Evolutionary conservation across 2,329 filamentous ascomycete species (phyloP).

Genomic region (Cadophora gregata): DNA sequence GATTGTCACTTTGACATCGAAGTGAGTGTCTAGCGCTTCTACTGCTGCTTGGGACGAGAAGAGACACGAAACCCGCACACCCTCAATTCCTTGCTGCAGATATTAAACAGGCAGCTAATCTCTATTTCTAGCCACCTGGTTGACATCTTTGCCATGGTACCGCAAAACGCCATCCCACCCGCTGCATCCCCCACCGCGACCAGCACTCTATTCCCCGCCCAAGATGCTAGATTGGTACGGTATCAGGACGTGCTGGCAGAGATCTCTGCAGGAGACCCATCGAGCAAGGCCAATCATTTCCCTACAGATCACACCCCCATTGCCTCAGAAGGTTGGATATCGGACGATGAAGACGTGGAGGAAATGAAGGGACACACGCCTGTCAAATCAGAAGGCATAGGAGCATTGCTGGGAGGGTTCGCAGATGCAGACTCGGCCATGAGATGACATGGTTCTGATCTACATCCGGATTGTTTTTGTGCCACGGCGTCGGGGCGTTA

Average conservation of each 20-base stretch:
- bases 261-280: slow-evolving; percentile 56
- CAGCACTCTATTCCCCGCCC: slow-evolving; percentile 53
- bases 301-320: slow-evolving; percentile 36
- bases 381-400: slow-evolving; percentile 45
- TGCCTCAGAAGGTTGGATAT: slow-evolving; percentile 52
- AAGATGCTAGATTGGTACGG: slow-evolving; percentile 60
- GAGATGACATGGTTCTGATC: slow-evolving; percentile 38
- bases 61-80: slow-evolving; percentile 23
- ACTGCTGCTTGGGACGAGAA: slow-evolving; percentile 19
- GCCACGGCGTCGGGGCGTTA: slow-evolving; percentile 42
- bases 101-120: slow-evolving; percentile 29
- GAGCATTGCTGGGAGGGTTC: slow-evolving; percentile 45
- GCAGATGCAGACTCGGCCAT: slow-evolving; percentile 43
- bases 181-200: slow-evolving; percentile 48
- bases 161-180: slow-evolving; percentile 45
- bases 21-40: slow-evolving; percentile 52
- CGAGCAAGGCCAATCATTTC: slow-evolving; percentile 44
- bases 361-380: slow-evolving; percentile 39
- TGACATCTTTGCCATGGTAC: slow-evolving; percentile 70
- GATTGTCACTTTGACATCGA: slow-evolving; percentile 68
- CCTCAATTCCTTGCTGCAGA: slow-evolving; percentile 22
- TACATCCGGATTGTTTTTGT: slow-evolving; percentile 34
- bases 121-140: slow-evolving; percentile 62
- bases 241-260: slow-evolving; percentile 69
- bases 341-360: slow-evolving; percentile 44